phyloP scores from a whole-genome alignment of 208 protist genomes.

The Willaertia magna region DNA sequence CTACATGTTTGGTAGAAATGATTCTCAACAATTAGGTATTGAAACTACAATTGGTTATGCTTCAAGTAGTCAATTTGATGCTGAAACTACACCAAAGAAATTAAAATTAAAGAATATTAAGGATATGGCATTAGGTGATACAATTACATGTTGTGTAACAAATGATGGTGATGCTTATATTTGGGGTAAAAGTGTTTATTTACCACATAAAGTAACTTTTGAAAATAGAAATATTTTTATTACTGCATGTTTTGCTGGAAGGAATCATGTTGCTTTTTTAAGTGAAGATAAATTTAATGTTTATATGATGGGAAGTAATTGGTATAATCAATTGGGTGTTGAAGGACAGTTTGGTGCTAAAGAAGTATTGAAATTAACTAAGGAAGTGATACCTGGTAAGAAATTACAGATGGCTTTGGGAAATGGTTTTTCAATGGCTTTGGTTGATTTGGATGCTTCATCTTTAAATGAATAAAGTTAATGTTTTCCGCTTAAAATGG shows the following conservation, averaged over 20 bases:
- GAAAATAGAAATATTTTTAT: not conserved
- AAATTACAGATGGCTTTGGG: not conserved
- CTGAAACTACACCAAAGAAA: not conserved
- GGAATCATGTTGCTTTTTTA: not conserved
- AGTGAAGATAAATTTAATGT: not conserved
- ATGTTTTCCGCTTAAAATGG: too few relatives aligned
- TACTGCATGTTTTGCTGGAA: not conserved
- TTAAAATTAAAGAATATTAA: not conserved
- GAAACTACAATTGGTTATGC: not conserved
- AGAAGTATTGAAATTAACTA: not conserved
- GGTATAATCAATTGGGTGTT: not conserved
- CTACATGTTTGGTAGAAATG: not conserved
- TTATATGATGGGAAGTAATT: not conserved
- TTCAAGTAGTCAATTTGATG: not conserved
- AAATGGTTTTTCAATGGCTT: not conserved
- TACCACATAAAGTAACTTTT: not conserved
- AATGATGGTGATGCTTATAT: not conserved
- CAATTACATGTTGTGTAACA: not conserved
- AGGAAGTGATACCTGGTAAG: not conserved
- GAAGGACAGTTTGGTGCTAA: not conserved
- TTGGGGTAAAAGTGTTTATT: not conserved
- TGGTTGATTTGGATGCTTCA: not conserved
- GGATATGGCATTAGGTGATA: not conserved
- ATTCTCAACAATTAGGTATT: not conserved
- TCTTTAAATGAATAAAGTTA: too few relatives aligned